Evolutionary conservation across 2,329 filamentous ascomycete species (phyloP).

Genomic region (Calonectria honghensis): DNA sequence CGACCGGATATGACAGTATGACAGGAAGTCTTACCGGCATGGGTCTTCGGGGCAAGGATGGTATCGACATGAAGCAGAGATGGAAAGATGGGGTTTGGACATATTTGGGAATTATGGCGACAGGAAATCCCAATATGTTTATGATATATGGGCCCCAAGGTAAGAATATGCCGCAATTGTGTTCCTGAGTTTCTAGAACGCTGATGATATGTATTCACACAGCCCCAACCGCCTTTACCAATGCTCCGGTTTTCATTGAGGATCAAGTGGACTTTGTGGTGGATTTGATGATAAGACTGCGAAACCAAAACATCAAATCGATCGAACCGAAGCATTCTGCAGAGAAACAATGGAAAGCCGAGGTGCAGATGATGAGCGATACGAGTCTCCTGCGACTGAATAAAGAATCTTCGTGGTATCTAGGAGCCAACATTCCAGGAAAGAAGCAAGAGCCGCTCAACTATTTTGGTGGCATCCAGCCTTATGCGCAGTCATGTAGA

Average conservation of each 20-base stretch:
- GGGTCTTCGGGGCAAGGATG: constrained; percentile 46
- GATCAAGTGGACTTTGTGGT: constrained; percentile 46
- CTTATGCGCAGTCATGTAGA: not conserved
- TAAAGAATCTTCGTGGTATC: constrained; percentile 34
- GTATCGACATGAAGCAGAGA: constrained; percentile 37
- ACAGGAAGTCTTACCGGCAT: constrained; percentile 49
- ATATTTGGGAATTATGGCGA: constrained; percentile 48
- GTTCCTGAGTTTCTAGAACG: rapidly evolving
- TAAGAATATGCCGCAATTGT: not conserved
- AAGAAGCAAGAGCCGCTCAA: constrained; percentile 30
- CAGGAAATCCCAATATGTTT: constrained; percentile 51
- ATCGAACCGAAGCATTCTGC: constrained; percentile 33
- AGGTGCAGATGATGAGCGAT: constrained; percentile 31
- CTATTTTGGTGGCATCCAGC: not conserved
- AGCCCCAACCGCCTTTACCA: constrained; percentile 45
- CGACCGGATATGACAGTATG: constrained; percentile 51
- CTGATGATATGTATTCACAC: not conserved
- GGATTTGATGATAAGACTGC: constrained; percentile 41
- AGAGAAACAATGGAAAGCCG: constrained; percentile 34
- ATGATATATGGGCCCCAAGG: constrained; percentile 53
- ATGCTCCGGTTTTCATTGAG: constrained; percentile 51
- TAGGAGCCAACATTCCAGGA: constrained; percentile 37
- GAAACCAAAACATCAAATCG: constrained; percentile 25
- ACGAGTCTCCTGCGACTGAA: constrained; percentile 28
- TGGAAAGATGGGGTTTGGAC: constrained; percentile 50